Base-by-base conservation (phyloP, 768 basidiomycete species). In the Boletellus sp. region DNA sequence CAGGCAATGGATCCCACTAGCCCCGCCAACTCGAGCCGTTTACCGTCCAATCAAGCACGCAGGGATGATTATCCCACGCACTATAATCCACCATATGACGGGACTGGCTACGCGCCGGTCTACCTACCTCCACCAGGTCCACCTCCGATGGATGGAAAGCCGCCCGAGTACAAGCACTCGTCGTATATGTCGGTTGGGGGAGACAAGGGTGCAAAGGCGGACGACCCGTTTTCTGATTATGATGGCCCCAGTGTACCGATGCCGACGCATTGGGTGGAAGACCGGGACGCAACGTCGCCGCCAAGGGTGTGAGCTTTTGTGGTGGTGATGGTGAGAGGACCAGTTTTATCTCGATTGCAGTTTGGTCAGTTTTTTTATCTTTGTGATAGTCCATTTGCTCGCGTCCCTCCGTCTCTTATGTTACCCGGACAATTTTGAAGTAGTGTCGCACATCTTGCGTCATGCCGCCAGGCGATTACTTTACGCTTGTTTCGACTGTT, bases 1-100 rank as follows among this genome's bases (percentile, higher is more conserved):
- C 90, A 94, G 68, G 61, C 82, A 2, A 76, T 83, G 31, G 85
- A 90, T 64, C 90, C 90, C 1, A 65, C 77, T 3, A 79, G 79
- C 54, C 66, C 74, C 34, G 76, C 69, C 45, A 84, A 85, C 62
- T 57, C 74, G 36, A 60, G 68, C 12, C 80, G 81, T 36, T 43
- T 63, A n/a, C 82, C 54, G 52, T 71, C 49, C 17, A 64, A 65
- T 49, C 73, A 68, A 58, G 55, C 56, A 32, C 73, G 73, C 28
- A 63, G 61, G 40, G 70, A 64, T 38, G 74, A 57, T 28, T 68
- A 72, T 57, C 78, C 82, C 1, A 57, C 73, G 3, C 77, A 80
- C 61, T 86, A 87, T 65, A 79, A 75, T 56, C 78, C 79, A 6
- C 80, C 84, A 0, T 87, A 84, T 66, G 62, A 72, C 31, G 49